A percentile compares a stretch with the other conserved stretches of the same genome.
These are phyloP conservation scores for Arxiozyma telluris DNA, from an alignment of 1,139 yeast species.

Conservation along the genomic window DNA sequence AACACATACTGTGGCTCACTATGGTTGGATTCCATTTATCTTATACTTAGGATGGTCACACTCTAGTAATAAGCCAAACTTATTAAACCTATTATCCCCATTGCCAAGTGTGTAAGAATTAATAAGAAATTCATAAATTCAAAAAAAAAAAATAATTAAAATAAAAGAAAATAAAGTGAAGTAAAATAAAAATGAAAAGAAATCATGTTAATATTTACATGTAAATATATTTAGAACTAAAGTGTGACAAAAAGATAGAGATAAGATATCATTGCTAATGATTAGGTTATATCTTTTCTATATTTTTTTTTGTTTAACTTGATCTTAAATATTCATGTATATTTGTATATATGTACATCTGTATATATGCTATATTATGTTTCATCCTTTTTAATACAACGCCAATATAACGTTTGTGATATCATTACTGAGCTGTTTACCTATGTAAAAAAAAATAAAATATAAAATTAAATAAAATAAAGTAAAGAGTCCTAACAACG, in stretches of 20 bases:
- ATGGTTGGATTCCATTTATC: slow-evolving; percentile 94
- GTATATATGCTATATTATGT: slow-evolving; percentile 1
- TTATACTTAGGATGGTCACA: slow-evolving; percentile 89
- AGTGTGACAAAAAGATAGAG: not conserved
- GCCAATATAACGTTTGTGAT: too few species aligned
- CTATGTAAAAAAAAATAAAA: too few species aligned
- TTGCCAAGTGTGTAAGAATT: slow-evolving; percentile 50
- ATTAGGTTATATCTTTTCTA: not conserved
- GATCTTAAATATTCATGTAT: not conserved
- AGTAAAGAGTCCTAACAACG: too few species aligned
- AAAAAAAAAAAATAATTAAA: too few species aligned
- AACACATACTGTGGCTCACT: slow-evolving; percentile 82
- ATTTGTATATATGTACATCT: slow-evolving; percentile 1
- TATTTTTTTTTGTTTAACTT: too few species aligned
- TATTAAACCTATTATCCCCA: slow-evolving; percentile 44
- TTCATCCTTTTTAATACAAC: not conserved
- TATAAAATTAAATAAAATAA: too few species aligned
- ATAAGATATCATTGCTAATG: too few species aligned
- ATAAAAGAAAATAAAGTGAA: too few species aligned
- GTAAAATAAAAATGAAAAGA: too few species aligned
- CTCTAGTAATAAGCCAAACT: slow-evolving; percentile 74
- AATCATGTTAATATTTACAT: slow-evolving; percentile 4
- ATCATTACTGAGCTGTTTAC: too few species aligned
- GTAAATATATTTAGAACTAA: not conserved
- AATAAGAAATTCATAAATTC: slow-evolving; percentile 26